Evolutionary conservation across 2,329 filamentous ascomycete species (phyloP), one percentile per base, ranked within the genome.

Genomic region (Aspergillus vadensis): DNA sequence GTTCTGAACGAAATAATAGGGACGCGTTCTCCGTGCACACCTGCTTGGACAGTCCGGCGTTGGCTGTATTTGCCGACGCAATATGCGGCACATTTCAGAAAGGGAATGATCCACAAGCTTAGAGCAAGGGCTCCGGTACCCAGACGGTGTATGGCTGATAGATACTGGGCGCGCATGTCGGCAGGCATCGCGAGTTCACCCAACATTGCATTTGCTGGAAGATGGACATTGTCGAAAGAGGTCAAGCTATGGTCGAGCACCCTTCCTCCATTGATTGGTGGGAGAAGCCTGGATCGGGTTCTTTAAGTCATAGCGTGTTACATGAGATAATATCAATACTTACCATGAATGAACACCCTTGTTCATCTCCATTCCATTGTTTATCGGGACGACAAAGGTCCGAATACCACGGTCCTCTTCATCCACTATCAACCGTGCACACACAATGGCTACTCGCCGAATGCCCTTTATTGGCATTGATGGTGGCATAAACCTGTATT

Each of bases 1-100:
- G 69, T 71, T 9, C 69, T 64, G 48, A 72, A 69, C 0, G 52
- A 39, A 3, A 72, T 66, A 9, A 72, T 62, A 0, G 69, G 59
- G 23, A 59, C 54, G 5, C 57, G 59, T n/a, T 59, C 54, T 3
- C 43, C 39, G 3, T 55, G 36, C 4, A 21, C 21, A 2, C 52
- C 58, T 4, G 14, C 15, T 36, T 36, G 32, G 1, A 62, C 49
- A 9, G 12, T 61, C 38, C 48, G 65, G 38, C 7, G 41, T 8
- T 21, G 41, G 14, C 41, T 44, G 41, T 44, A 44, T 44, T 15
- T 15, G 8, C 44, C 44, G 25, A 30, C 44, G 15, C 23, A 23
- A 12, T 49, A 49, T 8, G 23, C 9, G 15, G 44, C 44, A 7
- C 23, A 15, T 1, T 27, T 49, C 44, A 49, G 8, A 15, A 2